A percentile compares a stretch with the other conserved stretches of the same genome.
Conservation (phyloP, 257 asterid genomes). For the Avicennia marina region DNA sequence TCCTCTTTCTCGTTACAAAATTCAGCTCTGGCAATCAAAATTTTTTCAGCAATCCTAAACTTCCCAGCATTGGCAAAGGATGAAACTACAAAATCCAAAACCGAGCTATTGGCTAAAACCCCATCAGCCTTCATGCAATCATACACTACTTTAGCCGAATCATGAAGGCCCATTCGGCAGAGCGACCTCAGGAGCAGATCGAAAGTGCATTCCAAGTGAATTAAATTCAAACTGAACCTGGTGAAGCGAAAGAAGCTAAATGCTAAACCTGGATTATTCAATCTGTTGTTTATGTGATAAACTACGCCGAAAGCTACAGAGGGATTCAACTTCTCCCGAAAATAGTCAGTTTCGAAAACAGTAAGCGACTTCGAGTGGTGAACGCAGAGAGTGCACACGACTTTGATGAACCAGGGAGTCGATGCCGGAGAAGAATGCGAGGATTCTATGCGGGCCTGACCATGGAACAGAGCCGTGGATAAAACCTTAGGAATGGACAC, state of each 20-base stretch:
- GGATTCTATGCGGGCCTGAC: constrained; percentile 32
- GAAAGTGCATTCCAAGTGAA: constrained; percentile 44
- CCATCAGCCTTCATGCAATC: constrained; percentile 67
- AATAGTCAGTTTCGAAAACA: constrained; percentile 49
- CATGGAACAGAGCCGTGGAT: constrained; percentile 41
- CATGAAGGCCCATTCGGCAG: constrained; percentile 51
- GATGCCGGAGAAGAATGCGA: constrained; percentile 32
- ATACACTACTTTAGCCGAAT: constrained; percentile 43
- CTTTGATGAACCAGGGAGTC: constrained; percentile 73
- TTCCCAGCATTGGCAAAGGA: constrained; percentile 49
- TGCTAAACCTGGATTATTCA: constrained; percentile 55
- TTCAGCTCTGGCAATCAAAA: constrained; percentile 61
- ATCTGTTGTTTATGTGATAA: constrained; percentile 39
- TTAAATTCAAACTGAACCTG: constrained; percentile 51
- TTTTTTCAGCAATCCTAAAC: constrained; percentile 51
- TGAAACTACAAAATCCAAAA: constrained; percentile 41
- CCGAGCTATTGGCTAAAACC: constrained; percentile 26
- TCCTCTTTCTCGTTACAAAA: constrained; percentile 34
- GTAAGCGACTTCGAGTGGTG: constrained; percentile 37
- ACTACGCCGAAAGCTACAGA: constrained; percentile 57
- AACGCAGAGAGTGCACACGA: constrained; percentile 69
- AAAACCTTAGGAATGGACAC: constrained; percentile 42
- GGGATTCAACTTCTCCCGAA: constrained; percentile 55
- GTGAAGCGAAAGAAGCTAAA: constrained; percentile 63
- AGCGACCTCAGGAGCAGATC: constrained; percentile 60